Percentiles rank a stretch among this genome's conserved stretches.
These are phyloP conservation scores for Boletus pseudopeckii DNA, from an alignment of 768 basidiomycete species.

Conservation along the genomic window DNA sequence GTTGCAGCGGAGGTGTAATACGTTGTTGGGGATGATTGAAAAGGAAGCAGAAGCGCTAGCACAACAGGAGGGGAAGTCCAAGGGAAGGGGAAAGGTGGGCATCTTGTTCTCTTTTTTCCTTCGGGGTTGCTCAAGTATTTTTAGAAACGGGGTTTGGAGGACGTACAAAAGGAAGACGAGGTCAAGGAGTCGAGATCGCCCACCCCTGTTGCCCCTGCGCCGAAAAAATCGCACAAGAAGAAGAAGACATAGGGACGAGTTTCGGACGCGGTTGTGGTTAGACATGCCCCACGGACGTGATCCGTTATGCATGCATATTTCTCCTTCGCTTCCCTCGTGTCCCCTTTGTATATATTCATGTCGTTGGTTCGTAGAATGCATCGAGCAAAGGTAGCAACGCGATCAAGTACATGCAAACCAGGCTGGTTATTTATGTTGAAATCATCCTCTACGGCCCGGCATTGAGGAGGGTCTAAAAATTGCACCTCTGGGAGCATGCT, in stretches of 20 bases:
- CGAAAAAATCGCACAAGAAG: constrained; percentile 62
- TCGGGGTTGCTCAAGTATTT: not conserved
- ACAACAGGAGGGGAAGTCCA: constrained; percentile 64
- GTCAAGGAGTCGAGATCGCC: constrained; percentile 55
- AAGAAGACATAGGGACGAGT: constrained; percentile 52
- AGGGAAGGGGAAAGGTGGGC: constrained; percentile 66
- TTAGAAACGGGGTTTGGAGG: constrained; percentile 73
- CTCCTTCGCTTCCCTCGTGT: not conserved
- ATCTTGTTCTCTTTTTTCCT: not conserved
- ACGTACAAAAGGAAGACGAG: constrained; percentile 49
- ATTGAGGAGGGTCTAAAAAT: too few species aligned
- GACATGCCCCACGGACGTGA: not conserved
- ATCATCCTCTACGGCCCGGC: too few species aligned
- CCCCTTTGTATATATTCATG: not conserved
- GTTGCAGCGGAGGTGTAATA: constrained; percentile 82
- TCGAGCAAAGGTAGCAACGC: not conserved
- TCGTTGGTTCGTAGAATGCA: not conserved
- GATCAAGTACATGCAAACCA: too few species aligned
- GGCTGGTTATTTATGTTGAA: too few species aligned
- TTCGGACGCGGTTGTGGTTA: not conserved
- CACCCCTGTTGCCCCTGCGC: constrained; percentile 52
- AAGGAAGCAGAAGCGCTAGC: constrained; percentile 76
- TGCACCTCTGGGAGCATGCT: too few species aligned
- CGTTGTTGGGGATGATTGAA: constrained; percentile 84
- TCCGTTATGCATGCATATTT: not conserved